phyloP scores from a whole-genome alignment of 2,329 filamentous ascomycete genomes.

The Diplodia scrobiculata region DNA sequence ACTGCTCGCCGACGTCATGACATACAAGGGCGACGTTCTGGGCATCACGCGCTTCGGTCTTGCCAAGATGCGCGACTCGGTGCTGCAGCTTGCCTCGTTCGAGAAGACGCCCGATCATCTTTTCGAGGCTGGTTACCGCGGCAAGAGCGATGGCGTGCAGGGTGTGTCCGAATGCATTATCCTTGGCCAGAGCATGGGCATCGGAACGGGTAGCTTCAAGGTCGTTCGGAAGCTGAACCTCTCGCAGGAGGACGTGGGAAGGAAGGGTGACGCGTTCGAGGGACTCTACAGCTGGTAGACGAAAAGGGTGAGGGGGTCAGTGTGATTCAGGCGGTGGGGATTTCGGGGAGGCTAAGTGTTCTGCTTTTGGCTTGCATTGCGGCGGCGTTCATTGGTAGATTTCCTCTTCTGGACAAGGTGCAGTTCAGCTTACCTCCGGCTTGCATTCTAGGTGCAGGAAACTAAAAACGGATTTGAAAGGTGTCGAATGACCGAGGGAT shows the following conservation, averaged over 20 bases:
- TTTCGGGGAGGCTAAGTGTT: background rate
- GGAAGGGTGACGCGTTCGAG: constrained; percentile 67
- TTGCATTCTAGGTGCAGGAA: background rate
- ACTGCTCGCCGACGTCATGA: constrained; percentile 96
- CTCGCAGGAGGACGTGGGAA: constrained; percentile 59
- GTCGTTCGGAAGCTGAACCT: constrained; percentile 78
- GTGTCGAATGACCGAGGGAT: background rate
- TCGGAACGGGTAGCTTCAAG: constrained; percentile 91
- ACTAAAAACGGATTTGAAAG: background rate
- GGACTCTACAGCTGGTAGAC: constrained; percentile 25
- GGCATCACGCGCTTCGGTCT: constrained; percentile 96
- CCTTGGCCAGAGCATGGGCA: constrained; percentile 89
- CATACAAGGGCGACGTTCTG: constrained; percentile 94
- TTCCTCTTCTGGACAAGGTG: constrained; percentile 4
- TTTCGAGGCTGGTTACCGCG: constrained; percentile 88
- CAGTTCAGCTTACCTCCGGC: background rate
- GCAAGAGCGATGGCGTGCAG: constrained; percentile 89
- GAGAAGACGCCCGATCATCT: constrained; percentile 98
- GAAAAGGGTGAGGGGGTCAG: background rate
- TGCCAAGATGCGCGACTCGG: constrained; percentile 92
- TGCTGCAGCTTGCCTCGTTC: constrained; percentile 91
- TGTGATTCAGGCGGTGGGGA: background rate
- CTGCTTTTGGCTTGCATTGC: constrained; percentile 26
- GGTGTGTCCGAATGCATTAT: constrained; percentile 97
- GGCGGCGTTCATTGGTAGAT: constrained; percentile 16